Percentiles rank a stretch among this genome's conserved stretches.
These are phyloP conservation scores for Botryotinia narcissicola DNA, from an alignment of 2,329 filamentous ascomycete species.

Conservation along the genomic window DNA sequence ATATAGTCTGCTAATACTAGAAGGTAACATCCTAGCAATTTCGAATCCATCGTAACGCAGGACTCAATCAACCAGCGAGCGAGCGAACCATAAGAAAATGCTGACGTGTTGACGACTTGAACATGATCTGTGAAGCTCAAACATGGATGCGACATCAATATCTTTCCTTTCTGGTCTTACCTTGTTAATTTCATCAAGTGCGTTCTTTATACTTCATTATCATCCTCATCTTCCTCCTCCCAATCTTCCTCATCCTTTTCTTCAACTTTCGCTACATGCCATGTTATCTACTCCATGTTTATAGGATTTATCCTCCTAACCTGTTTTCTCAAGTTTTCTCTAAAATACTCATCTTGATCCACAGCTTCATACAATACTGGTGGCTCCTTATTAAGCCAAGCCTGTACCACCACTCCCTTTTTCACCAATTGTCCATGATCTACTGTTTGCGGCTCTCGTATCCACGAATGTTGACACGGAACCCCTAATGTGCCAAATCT, in stretches of 20 bases:
- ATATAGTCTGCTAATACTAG: neutral
- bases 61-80: no score
- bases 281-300: neutral
- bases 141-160: no score
- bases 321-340: neutral
- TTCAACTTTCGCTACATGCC: neutral
- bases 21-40: no score
- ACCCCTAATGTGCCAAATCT: neutral
- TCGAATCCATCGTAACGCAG: no score
- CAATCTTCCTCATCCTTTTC: neutral
- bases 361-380: neutral
- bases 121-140: no score
- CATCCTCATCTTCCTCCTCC: neutral
- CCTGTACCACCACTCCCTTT: neutral
- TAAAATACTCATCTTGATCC: neutral
- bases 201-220: no score
- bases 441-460: neutral
- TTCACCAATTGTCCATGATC: neutral
- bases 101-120: no score
- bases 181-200: no score
- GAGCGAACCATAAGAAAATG: no score
- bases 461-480: neutral
- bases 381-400: neutral
- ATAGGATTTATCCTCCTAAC: neutral
- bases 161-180: no score